A percentile compares a stretch with the other conserved stretches of the same genome.
phyloP scores from a whole-genome alignment of 495 filamentous ascomycete genomes.

The Daldinia vernicosa region DNA sequence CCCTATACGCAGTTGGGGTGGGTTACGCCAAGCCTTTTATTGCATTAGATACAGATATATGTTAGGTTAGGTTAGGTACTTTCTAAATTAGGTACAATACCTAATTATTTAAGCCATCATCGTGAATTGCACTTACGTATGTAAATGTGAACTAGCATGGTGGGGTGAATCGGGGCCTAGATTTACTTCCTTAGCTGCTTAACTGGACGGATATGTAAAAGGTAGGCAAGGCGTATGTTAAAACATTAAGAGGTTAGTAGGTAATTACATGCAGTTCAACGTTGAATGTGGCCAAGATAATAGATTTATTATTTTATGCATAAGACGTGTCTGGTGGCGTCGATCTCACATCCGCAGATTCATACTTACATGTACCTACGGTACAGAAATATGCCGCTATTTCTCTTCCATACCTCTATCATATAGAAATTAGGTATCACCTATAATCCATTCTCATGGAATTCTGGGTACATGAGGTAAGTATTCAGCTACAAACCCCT shows the following conservation, averaged over 20 bases:
- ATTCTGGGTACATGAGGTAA: neutral
- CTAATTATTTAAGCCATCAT: neutral
- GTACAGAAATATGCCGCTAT: neutral
- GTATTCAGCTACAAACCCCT: conserved; percentile 5
- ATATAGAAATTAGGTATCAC: neutral
- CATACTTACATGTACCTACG: no score
- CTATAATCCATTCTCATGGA: neutral
- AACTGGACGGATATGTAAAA: neutral
- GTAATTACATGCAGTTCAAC: neutral
- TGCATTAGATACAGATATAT: neutral
- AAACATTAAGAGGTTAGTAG: neutral
- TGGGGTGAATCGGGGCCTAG: neutral
- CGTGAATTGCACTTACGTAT: neutral
- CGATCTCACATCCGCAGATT: neutral
- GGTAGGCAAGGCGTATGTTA: no score
- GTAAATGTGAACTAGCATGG: neutral
- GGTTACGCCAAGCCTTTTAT: neutral
- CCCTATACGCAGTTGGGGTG: neutral
- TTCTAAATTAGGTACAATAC: no score
- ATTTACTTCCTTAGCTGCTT: neutral
- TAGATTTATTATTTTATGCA: neutral
- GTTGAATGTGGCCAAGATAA: neutral
- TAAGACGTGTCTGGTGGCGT: neutral
- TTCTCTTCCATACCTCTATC: neutral
- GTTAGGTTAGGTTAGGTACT: no score